Base-by-base conservation (phyloP, 805 yeast species). In the Myxozyma monticola region DNA sequence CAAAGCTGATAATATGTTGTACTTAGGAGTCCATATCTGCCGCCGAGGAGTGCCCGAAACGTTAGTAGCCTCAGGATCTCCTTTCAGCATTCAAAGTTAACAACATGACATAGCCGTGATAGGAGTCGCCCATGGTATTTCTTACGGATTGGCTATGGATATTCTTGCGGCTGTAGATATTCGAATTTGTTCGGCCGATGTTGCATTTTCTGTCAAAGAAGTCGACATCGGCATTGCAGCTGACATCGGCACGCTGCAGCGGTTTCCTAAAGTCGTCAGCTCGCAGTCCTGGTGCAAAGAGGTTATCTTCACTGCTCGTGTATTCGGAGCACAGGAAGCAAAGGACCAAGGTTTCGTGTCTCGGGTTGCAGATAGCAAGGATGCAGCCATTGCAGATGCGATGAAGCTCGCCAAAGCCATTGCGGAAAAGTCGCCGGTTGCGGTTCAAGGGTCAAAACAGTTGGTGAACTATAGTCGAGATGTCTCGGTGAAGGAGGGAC, bases 211-310 rank as follows among this genome's bases (percentile, higher is more conserved):
- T 36, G 77, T 86, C 49, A 77, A 84, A 49, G 95, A 85, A 67
- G 80, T 85, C 52, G 78, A 80, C 54, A 73, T 85, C 46, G 93
- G 91, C 2, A 73, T 86, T 63, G 77, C 86, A 33, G 89, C 93
- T 1, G 93, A 86, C 64, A 83, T 85, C 61, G 95, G 95, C 3
- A 75, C 86, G 1, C 70, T 85, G 50, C 90, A 85, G 67, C 73
- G 91, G 62, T 61, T 84, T 49, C 83, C 87, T 4, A 62, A 63
- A 17, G 49, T 81, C 1, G 75, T 76, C 17, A 75, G 75, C 37
- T 83, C 83, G 63, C 67, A 71, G 14, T 80, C 87, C 4, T 72
- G 78, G 69, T 67, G 83, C 53, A 76, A 75, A 63, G 85, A 83
- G 58, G 67, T 79, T 41, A 80, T 85, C 3, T 73, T 80, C 56